Evolutionary conservation across 2,329 filamentous ascomycete species (phyloP), one percentile per base, ranked within the genome.

Genomic region (Penicillium corylophilum): DNA sequence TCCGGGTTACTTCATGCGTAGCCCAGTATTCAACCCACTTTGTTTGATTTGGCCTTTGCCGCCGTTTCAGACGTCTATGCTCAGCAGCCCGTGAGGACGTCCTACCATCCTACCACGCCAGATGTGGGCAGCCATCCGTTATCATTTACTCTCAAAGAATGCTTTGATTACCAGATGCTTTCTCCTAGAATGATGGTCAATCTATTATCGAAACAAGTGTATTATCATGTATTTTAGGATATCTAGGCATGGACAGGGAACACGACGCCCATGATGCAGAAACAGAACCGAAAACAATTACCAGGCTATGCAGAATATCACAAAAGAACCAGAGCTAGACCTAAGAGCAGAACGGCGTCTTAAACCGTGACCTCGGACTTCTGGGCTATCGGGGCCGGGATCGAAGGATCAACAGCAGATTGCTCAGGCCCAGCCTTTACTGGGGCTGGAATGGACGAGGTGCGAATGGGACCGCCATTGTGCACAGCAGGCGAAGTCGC

Each of bases 381-480:
- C 44, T 66, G 64, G 40, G 53, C 23, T 8, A 55, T 12, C 41
- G 60, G 20, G 42, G 53, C 55, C 6, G 63, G 46, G 22, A 56
- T 51, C 29, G 65, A 48, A 16, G 59, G 24, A 33, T 66, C 65
- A 20, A 61, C 35, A 35, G 46, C 40, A 22, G 52, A 22, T 22
- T 55, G 52, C 33, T 61, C 58, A 28, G 51, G 44, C 13, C 65
- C 62, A 38, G 61, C 26, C 40, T 64, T 60, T 2, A 54, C 33
- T 35, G 64, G 60, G 16, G 56, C 59, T 2, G 69, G 65, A 44
- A 68, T 61, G 41, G 65, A 64, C 44, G 61, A 64, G 23, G 68
- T 70, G 41, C 70, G 69, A 35, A 72, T 67, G 1, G 70, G 70
- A 20, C 70, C 69, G 20, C 62, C 60, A 10, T 57, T 62, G 40